A percentile compares a stretch with the other conserved stretches of the same genome.
Evolutionary conservation across 1,139 yeast genomes (phyloP).

Genomic region (Arxiozyma bovina): DNA sequence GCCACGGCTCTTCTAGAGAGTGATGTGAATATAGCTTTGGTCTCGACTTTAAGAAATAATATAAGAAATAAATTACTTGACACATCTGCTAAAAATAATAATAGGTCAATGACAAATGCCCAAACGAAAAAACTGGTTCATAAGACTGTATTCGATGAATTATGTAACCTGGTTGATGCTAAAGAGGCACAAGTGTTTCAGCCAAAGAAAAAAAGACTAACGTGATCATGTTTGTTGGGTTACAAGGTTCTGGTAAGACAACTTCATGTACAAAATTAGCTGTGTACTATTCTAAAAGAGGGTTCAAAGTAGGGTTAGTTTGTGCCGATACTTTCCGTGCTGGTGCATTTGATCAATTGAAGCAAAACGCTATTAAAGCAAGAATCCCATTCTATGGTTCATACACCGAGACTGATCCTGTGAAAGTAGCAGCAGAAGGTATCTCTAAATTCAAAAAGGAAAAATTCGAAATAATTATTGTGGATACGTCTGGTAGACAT

Average conservation of each 20-base stretch:
- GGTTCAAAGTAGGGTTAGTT: slow-evolving; percentile 88
- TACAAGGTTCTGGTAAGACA: slow-evolving; percentile 98
- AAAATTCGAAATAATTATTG: slow-evolving; percentile 85
- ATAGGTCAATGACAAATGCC: slow-evolving; percentile 33
- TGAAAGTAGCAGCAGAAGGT: slow-evolving; percentile 83
- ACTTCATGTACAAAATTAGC: slow-evolving; percentile 96
- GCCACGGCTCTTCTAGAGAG: slow-evolving; percentile 84
- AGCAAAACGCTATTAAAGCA: slow-evolving; percentile 94
- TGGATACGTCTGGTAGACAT: slow-evolving; percentile 97
- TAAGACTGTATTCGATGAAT: slow-evolving; percentile 88
- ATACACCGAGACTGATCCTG: slow-evolving; percentile 93
- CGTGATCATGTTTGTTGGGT: slow-evolving; percentile 93
- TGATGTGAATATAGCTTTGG: slow-evolving; percentile 84
- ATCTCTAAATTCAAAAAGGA: slow-evolving; percentile 86
- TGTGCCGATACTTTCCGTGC: slow-evolving; percentile 99
- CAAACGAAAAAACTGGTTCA: slow-evolving; percentile 73
- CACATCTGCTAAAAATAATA: slow-evolving; percentile 21
- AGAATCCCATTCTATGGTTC: slow-evolving; percentile 92
- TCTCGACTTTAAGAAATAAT: slow-evolving; percentile 65
- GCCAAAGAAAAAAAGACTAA: slow-evolving; percentile 72
- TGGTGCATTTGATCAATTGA: slow-evolving; percentile 97
- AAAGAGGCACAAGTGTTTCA: slow-evolving; percentile 56
- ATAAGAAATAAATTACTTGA: slow-evolving; percentile 49
- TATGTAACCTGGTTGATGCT: slow-evolving; percentile 75
- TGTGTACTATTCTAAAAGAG: slow-evolving; percentile 86